Evolutionary conservation across 768 basidiomycete species (phyloP).

Genomic region (Naganishia vaughanmartiniae): DNA sequence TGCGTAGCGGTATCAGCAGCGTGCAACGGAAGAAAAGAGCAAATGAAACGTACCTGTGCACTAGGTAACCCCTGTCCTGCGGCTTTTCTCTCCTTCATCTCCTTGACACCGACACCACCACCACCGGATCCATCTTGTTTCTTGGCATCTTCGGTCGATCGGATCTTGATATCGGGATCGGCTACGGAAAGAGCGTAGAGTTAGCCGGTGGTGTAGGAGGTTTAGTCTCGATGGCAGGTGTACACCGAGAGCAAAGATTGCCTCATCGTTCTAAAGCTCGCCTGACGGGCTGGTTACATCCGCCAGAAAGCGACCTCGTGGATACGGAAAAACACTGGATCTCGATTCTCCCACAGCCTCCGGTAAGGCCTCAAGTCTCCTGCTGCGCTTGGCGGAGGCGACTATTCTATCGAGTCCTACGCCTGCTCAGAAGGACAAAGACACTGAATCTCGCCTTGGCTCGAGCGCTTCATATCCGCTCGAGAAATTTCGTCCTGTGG

Average conservation of each 20-base stretch:
- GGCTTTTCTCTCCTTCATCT: constrained; percentile 52
- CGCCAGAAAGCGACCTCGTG: no score
- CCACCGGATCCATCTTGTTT: constrained; percentile 45
- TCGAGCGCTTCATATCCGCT: background rate
- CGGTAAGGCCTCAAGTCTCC: background rate
- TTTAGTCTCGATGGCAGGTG: no score
- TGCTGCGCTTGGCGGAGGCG: background rate
- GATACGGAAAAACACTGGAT: background rate
- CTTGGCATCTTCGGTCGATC: constrained; percentile 38
- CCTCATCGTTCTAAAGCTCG: no score
- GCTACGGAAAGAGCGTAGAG: constrained; percentile 23
- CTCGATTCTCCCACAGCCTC: background rate
- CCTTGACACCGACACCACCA: constrained; percentile 47
- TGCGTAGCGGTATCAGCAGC: background rate
- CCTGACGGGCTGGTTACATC: background rate
- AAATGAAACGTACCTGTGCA: constrained; percentile 41
- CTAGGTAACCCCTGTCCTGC: constrained; percentile 45
- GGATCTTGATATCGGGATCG: constrained; percentile 40
- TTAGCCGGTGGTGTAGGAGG: no score
- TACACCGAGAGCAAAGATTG: no score
- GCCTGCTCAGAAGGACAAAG: background rate
- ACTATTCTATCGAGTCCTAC: background rate
- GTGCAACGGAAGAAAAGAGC: background rate
- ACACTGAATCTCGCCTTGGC: background rate
- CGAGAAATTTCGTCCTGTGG: background rate